Base-by-base conservation (phyloP, 2,329 filamentous ascomycete genomes). In the Pleurostoma richardsiae region DNA sequence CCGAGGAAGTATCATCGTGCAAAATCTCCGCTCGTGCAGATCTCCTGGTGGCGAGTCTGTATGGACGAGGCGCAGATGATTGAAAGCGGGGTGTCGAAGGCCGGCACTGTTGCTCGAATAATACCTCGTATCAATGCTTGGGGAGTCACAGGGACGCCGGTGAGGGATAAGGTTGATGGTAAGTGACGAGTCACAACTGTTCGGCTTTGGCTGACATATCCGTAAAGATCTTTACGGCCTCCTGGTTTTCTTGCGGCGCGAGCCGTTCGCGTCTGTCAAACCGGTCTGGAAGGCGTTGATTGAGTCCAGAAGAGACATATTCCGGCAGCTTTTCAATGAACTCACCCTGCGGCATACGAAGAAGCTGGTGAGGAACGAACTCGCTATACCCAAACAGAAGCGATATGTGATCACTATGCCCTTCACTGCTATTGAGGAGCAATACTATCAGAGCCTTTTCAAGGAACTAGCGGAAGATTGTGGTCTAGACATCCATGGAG, bases 91-190 rank as follows among this genome's bases (percentile, higher is more conserved):
- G 83, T 95, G 4, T 91, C 83, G 56, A 85, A 89, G 55, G 88
- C 92, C 29, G 91, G 94, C 1, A 80, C 77, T 41, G 83, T 96
- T 10, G 90, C 90, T 33, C 81, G 83, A 39, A 71, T 86, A 29
- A 85, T 99, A 50, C 90, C 92, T 40, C 80, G 94, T 29, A 68
- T 88, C 52, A 91, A 96, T 66, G 85, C 90, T 3, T 97, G 94
- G 94, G 90, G 86, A 10, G 83, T 99, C 39, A 92, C 90, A 0
- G 94, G 90, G 39, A 99, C 94, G 1, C 94, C 94, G 0, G 77
- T 97, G 36, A 86, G 88, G 54, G 88, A 90, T 54, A 79, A 57
- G 29, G 52, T 52, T 10, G 42, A 42, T 7, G 6, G 19, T 10
- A n/a, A 19, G 19, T 19, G 19, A 19, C 19, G 2, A 19, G 19